These are phyloP conservation scores for Phialocephala sp. DNA, from an alignment of 2,329 filamentous ascomycete genomes.

Conservation along the genomic window DNA sequence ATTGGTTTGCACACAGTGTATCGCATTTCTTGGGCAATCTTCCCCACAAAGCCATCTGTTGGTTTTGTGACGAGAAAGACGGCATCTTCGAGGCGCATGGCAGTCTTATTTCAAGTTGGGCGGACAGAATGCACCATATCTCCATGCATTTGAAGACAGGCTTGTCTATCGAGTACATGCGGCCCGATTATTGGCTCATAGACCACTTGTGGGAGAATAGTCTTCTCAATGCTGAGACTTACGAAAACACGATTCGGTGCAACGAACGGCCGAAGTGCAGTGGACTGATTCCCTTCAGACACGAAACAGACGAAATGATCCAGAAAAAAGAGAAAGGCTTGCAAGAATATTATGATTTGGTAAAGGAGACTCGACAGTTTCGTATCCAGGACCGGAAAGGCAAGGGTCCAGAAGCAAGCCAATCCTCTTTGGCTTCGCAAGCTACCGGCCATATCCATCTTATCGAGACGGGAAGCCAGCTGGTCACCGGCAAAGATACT, in stretches of 20 bases:
- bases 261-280: constrained; percentile 31
- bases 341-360: constrained; percentile 15
- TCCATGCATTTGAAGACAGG: constrained; percentile 46
- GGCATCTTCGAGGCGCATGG: constrained; percentile 14
- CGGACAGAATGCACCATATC: constrained; percentile 56
- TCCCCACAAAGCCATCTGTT: constrained; percentile 50
- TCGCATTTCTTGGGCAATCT: constrained; percentile 45
- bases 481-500: neutral
- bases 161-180: constrained; percentile 34
- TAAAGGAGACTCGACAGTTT: constrained; percentile 23
- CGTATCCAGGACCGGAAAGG: constrained; percentile 14
- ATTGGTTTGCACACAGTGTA: constrained; percentile 55
- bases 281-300: constrained; percentile 21
- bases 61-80: constrained; percentile 52
- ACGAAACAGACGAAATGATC: constrained; percentile 25
- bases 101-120: constrained; percentile 32
- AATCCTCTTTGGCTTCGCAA: neutral
- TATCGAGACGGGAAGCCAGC: neutral
- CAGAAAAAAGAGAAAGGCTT: neutral
- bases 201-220: constrained; percentile 44
- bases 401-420: constrained; percentile 5
- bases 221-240: constrained; percentile 41
- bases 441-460: neutral
- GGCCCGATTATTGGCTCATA: constrained; percentile 50
- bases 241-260: constrained; percentile 18